Base-by-base conservation (phyloP, 1,284 basidiomycete species). In the Ustilago sp. region DNA sequence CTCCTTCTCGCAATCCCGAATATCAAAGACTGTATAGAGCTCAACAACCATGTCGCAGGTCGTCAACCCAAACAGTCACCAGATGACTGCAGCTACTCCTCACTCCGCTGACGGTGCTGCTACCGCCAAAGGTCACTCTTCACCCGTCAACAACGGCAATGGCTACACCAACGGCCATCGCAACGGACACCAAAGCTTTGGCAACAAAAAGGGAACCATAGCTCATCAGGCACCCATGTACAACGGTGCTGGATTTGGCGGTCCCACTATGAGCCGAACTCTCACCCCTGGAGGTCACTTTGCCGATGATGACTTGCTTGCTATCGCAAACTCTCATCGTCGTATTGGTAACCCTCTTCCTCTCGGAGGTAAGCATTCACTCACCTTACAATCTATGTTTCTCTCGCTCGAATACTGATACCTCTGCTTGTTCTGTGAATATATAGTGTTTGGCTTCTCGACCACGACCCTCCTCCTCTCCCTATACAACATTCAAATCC, bases 231-330 rank as follows among this genome's bases (percentile, higher is more conserved):
- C 69, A 41, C 67, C 73, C 48, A 41, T n/a, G 15, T 79, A 77
- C 74, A 63, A 48, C 32, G 73, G 73, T 8, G 68, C 69, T 19
- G 54, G 54, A 35, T 34, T 8, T 4, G 17, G n/a, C 17, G 59
- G 54, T 13, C n/a, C 55, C 17, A 15, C 43, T 28, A 58, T 73
- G 12, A 69, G 53, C 43, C 60, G 59, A 43, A 69, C 70, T 43
- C 45, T 80, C 34, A 80, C 79, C 15, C 74, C 79, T 0, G 80
- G 80, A 9, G 80, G 80, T 38, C 80, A 81, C 58, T 55, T 58
- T 35, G 63, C 67, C 43, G 75, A 81, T 59, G 78, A 80, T 47
- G 76, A 79, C 28, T 63, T 80, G 23, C 47, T 80, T 35, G 78
- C 79, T 9, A 73, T 80, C 11, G 77, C 73, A 31, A 75, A 60